Percentiles rank a stretch among this genome's conserved stretches.
Evolutionary conservation across 495 filamentous ascomycete genomes (phyloP).

Genomic region (Neurospora discreta): DNA sequence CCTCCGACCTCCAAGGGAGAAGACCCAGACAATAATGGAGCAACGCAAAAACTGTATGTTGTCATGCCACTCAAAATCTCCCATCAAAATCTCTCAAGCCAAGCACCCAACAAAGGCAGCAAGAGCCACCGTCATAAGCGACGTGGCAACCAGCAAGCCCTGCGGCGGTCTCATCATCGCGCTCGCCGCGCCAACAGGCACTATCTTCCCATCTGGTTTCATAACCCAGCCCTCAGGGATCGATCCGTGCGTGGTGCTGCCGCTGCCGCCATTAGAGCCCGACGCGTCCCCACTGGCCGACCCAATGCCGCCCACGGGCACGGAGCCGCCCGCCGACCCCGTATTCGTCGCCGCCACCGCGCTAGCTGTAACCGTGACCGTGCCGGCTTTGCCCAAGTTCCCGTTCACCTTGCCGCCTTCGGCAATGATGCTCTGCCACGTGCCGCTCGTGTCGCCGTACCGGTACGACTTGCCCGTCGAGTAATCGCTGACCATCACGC

Average conservation of each 20-base stretch:
- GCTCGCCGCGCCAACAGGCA: slow-evolving; percentile 43
- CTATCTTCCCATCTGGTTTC: slow-evolving; percentile 56
- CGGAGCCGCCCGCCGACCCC: slow-evolving; percentile 22
- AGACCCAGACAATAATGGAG: background rate
- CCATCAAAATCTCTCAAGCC: background rate
- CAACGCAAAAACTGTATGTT: background rate
- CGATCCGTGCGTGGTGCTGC: slow-evolving; percentile 34
- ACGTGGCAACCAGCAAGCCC: background rate
- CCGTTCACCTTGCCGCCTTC: slow-evolving; percentile 52
- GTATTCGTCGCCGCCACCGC: slow-evolving; percentile 24
- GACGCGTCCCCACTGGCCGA: slow-evolving; percentile 23
- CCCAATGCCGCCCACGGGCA: slow-evolving; percentile 50
- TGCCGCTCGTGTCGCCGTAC: slow-evolving; percentile 66
- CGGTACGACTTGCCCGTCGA: slow-evolving; percentile 74
- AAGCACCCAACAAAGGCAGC: background rate
- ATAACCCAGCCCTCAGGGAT: slow-evolving; percentile 67
- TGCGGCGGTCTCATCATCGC: background rate
- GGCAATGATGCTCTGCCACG: slow-evolving; percentile 51
- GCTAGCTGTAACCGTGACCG: slow-evolving; percentile 36
- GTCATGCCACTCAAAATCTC: background rate
- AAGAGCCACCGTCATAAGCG: background rate
- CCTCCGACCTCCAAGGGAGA: background rate
- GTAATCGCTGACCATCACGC: slow-evolving; percentile 72
- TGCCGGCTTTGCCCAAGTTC: slow-evolving; percentile 34
- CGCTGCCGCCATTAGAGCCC: slow-evolving; percentile 2